A percentile compares a stretch with the other conserved stretches of the same genome.
These are phyloP conservation scores for Licmophora abbreviata DNA, from an alignment of 108 stramenopile species.

Conservation along the genomic window DNA sequence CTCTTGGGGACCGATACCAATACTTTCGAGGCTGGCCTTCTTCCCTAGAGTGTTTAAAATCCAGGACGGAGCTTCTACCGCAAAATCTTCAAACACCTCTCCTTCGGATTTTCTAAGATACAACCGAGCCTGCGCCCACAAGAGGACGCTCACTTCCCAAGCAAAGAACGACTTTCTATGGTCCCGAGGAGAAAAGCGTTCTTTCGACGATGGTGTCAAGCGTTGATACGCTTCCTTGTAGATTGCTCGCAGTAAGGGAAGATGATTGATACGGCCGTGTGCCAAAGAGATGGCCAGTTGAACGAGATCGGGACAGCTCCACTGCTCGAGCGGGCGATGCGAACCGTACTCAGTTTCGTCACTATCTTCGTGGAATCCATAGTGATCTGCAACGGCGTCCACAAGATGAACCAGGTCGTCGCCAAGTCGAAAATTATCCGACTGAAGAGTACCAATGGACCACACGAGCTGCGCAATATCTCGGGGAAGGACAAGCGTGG, in stretches of 20 bases:
- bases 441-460: constrained; percentile 66
- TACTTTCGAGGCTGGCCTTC: constrained; percentile 8
- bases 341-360: too few relatives aligned
- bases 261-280: constrained; percentile 69
- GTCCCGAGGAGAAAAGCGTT: too few relatives aligned
- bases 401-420: constrained; percentile 54
- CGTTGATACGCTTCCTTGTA: constrained; percentile 50
- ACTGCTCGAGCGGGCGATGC: constrained; percentile 33
- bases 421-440: constrained; percentile 58
- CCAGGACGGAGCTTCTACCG: constrained; percentile 25
- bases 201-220: constrained; percentile 2
- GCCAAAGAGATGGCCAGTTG: constrained; percentile 58
- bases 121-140: constrained; percentile 75
- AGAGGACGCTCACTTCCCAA: constrained; percentile 61
- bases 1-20: constrained; percentile 61
- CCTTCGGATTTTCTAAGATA: constrained; percentile 42
- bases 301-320: constrained; percentile 66
- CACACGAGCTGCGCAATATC: constrained; percentile 68
- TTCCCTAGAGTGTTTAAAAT: constrained; percentile 22
- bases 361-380: constrained; percentile 8
- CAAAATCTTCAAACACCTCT: constrained; percentile 42
- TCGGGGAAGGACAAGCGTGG: constrained; percentile 28
- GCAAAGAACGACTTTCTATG: constrained; percentile 30
- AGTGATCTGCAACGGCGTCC: constrained; percentile 41
- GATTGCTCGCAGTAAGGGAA: constrained; percentile 32